Base-by-base conservation (phyloP, 1,284 basidiomycete species). In the Leccinum ponderosum region DNA sequence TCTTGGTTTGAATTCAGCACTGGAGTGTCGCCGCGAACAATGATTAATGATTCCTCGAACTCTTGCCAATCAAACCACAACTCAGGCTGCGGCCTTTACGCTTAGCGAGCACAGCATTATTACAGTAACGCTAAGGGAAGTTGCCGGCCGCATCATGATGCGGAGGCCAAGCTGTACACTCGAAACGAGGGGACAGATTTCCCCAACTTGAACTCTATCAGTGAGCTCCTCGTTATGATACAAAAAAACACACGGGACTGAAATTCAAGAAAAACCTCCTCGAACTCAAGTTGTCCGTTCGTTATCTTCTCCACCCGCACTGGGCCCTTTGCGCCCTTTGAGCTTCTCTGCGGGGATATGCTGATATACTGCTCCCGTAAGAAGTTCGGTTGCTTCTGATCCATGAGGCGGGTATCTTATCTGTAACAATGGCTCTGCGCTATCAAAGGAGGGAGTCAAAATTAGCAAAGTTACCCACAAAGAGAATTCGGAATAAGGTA, bases 331-430 rank as follows among this genome's bases (percentile, higher is more conserved):
- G 31, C 12, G 17, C 6, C 64, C 59, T 2, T 48, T 20, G 4
- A 52, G 37, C 3, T 58, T 56, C 20, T 56, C 65, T 22, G 7
- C 9, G 39, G 68, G 73, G 33, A 73, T 75, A 2, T 55, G 57
- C 4, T 51, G 12, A 47, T 59, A 14, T 6, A 27, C 62, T 0
- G 60, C 6, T 3, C 33, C 50, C 9, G 60, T 60, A 7, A 73
- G 62, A 1, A 31, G 31, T 29, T 64, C 51, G 20, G 62, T 48
- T 8, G 65, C 70, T 17, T 69, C 67, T 27, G 55, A 48, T 4
- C 58, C 57, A 50, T 71, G 53, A 2, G 70, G 70, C 17, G 65
- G 70, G 29, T 72, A 74, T 17, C 70, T 66, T 42, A 48, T 1
- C 48, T 61, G 58, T 15, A 75, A 52, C 27, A 57, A 56, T 2